Percentiles rank a stretch among this genome's conserved stretches.
Conservation (phyloP, 352 stramenopile species). For the Pythium aquatile region DNA sequence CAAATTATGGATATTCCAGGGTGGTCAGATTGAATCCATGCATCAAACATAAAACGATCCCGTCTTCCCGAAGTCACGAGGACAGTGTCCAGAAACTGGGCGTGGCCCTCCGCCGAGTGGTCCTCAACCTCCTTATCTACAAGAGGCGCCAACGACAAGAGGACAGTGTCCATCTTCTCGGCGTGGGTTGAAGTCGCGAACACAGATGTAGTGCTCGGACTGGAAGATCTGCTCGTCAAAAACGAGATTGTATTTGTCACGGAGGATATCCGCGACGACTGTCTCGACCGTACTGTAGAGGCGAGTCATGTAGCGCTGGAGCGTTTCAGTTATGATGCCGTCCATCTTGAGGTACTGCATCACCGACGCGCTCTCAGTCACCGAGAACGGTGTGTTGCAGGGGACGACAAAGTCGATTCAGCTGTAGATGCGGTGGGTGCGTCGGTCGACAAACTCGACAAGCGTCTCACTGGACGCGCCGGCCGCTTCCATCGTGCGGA, state of each 20-base stretch:
- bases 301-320: background rate
- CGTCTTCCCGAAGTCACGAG: constrained; percentile 16
- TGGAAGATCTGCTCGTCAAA: background rate
- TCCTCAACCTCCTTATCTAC: constrained; percentile 7
- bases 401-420: background rate
- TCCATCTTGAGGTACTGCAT: background rate
- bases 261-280: background rate
- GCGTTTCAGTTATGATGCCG: background rate
- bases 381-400: background rate
- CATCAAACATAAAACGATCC: background rate
- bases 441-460: background rate
- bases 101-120: constrained; percentile 9
- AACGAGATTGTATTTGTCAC: background rate
- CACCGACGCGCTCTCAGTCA: background rate
- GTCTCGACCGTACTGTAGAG: background rate
- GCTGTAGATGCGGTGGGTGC: background rate
- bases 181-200: too few relatives aligned
- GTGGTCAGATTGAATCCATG: background rate
- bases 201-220: too few relatives aligned
- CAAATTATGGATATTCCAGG: background rate
- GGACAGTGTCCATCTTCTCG: constrained; percentile 1
- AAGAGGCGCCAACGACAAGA: constrained; percentile 9
- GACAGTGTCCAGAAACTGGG: background rate
- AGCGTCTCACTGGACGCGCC: background rate
- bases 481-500: background rate